These are phyloP conservation scores for Fusarium sp. DNA, from an alignment of 2,329 filamentous ascomycete species.

Conservation along the genomic window DNA sequence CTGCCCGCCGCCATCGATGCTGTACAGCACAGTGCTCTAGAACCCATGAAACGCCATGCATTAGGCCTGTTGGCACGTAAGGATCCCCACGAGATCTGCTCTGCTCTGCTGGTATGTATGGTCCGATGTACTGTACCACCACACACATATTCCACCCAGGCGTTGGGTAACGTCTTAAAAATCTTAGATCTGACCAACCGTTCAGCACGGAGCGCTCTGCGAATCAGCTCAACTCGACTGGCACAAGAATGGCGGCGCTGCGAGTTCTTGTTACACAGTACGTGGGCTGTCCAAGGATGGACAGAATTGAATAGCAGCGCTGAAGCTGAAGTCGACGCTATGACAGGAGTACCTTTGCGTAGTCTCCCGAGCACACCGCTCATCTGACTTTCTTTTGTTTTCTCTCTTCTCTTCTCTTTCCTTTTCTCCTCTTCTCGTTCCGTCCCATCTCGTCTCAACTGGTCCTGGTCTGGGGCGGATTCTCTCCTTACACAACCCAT, in stretches of 20 bases:
- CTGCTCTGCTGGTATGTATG: background rate
- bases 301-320: constrained; percentile 1
- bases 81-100: constrained; percentile 46
- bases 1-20: constrained; percentile 13
- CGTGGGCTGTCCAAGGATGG: constrained; percentile 5
- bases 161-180: constrained; percentile 23
- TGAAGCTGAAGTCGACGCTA: constrained; percentile 35
- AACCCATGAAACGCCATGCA: constrained; percentile 43
- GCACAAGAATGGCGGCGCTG: background rate
- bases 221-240: constrained; percentile 13
- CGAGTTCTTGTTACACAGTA: background rate
- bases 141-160: constrained; percentile 15
- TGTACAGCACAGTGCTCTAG: constrained; percentile 25
- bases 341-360: constrained; percentile 28
- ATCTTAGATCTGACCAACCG: constrained; percentile 22
- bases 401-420: constrained; percentile 21
- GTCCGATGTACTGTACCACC: constrained; percentile 5
- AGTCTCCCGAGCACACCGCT: constrained; percentile 33
- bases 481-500: constrained; percentile 37
- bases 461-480: constrained; percentile 11
- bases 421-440: constrained; percentile 11
- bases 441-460: constrained; percentile 18
- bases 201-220: constrained; percentile 10
- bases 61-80: constrained; percentile 36
- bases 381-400: constrained; percentile 30